These are phyloP conservation scores for Lichtheimia corymbifera DNA, from an alignment of 371 early-diverging fungal genomes.

Conservation along the genomic window DNA sequence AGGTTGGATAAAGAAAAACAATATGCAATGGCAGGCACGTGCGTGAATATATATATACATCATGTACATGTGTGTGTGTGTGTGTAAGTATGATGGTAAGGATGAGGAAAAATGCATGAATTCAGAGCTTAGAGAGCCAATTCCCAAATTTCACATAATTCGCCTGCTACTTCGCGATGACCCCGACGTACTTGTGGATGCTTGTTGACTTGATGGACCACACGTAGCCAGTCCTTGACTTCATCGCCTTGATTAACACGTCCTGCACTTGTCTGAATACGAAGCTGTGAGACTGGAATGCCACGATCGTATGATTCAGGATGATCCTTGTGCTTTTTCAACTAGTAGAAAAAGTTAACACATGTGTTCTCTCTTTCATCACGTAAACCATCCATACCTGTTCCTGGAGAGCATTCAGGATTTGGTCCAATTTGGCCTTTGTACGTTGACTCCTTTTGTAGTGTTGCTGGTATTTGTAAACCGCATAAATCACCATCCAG, in stretches of 20 bases:
- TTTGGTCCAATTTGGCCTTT: slow-evolving; percentile 2
- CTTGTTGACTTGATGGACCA: slow-evolving; percentile 2
- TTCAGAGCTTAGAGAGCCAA: slow-evolving; percentile 4
- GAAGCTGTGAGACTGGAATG: slow-evolving; percentile 10
- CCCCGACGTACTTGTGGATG: slow-evolving; percentile 14
- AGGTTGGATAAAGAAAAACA: too few relatives aligned
- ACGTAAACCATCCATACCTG: slow-evolving; percentile 6
- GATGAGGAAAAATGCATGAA: neutral
- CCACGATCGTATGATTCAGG: slow-evolving; percentile 13
- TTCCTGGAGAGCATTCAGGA: slow-evolving; percentile 11
- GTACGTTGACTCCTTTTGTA: neutral
- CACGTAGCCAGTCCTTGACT: slow-evolving; percentile 17
- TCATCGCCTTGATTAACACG: slow-evolving; percentile 6
- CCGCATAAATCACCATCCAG: neutral
- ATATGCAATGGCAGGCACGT: too few relatives aligned
- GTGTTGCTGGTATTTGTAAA: neutral
- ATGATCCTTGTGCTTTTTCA: slow-evolving; percentile 15
- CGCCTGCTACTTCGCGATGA: slow-evolving; percentile 15
- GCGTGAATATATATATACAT: too few relatives aligned
- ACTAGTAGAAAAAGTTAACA: neutral
- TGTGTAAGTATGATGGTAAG: too few relatives aligned
- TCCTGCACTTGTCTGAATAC: neutral
- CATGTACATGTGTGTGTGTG: too few relatives aligned
- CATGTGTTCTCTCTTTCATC: neutral
- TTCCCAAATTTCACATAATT: slow-evolving; percentile 22